Conservation (phyloP, 805 yeast genomes). For the Myxozyma monticola region DNA sequence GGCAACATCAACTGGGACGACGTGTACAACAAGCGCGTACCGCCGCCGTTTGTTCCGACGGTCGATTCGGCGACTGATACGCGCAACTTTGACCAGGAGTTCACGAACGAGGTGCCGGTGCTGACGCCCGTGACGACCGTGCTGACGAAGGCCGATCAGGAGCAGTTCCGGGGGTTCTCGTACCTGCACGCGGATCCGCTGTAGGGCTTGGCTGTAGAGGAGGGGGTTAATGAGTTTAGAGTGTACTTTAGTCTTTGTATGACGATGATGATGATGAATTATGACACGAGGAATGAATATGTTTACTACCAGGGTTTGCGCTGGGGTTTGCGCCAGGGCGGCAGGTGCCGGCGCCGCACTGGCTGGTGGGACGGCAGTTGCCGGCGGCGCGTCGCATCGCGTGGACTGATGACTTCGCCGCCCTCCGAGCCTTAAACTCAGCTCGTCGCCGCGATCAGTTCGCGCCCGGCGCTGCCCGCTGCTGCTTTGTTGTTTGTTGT, state of each 20-base stretch:
- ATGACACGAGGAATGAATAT: neutral
- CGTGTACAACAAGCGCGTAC: slow-evolving; percentile 64
- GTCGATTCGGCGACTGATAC: slow-evolving; percentile 86
- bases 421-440: too few relatives aligned
- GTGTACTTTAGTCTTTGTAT: too few relatives aligned
- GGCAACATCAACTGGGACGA: slow-evolving; percentile 88
- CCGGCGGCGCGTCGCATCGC: too few relatives aligned
- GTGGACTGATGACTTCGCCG: too few relatives aligned
- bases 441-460: too few relatives aligned
- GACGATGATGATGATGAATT: neutral
- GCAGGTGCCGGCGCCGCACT: too few relatives aligned
- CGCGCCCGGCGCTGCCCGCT: too few relatives aligned
- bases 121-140: slow-evolving; percentile 87
- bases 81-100: slow-evolving; percentile 83
- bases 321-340: too few relatives aligned
- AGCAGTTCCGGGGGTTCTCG: slow-evolving; percentile 95
- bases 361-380: too few relatives aligned
- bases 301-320: too few relatives aligned
- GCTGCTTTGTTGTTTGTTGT: too few relatives aligned
- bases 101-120: slow-evolving; percentile 50
- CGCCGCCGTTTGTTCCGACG: slow-evolving; percentile 90
- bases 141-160: slow-evolving; percentile 84
- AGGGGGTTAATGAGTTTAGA: neutral
- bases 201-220: neutral
- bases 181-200: slow-evolving; percentile 48